Percentiles rank a stretch among this genome's conserved stretches.
phyloP scores from a whole-genome alignment of 768 basidiomycete genomes.

The Lyophyllum atratum region DNA sequence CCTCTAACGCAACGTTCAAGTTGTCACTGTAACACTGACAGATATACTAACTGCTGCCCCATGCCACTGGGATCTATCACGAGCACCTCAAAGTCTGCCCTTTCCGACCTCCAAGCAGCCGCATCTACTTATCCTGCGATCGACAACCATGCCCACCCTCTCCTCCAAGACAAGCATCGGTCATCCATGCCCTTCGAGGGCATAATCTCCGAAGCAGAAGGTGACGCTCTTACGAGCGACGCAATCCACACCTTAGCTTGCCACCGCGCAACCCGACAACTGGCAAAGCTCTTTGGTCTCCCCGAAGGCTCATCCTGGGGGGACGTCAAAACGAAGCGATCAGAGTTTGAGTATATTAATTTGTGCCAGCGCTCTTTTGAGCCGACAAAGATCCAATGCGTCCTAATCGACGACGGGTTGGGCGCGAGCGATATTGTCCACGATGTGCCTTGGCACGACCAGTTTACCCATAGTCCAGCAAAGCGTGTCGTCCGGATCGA shows the following conservation, averaged over 20 bases:
- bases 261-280: slow-evolving; percentile 56
- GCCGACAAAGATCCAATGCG: slow-evolving; percentile 59
- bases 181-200: slow-evolving; percentile 59
- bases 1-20: too few species aligned
- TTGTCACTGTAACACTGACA: background rate
- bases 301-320: slow-evolving; percentile 51
- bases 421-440: slow-evolving; percentile 49
- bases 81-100: background rate
- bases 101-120: slow-evolving; percentile 2
- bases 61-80: background rate
- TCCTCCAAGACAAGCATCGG: slow-evolving; percentile 52
- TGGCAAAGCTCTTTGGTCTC: slow-evolving; percentile 53
- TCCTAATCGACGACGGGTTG: slow-evolving; percentile 77
- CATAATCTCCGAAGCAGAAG: slow-evolving; percentile 64
- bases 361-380: slow-evolving; percentile 60
- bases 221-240: slow-evolving; percentile 51
- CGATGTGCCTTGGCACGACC: slow-evolving; percentile 62
- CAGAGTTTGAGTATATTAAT: slow-evolving; percentile 47
- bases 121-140: slow-evolving; percentile 53
- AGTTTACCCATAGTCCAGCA: slow-evolving; percentile 50
- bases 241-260: slow-evolving; percentile 59
- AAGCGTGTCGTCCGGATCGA: slow-evolving; percentile 73
- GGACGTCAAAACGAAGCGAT: slow-evolving; percentile 50
- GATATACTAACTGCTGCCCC: background rate
- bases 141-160: slow-evolving; percentile 81